Evolutionary conservation across 2,329 filamentous ascomycete species (phyloP).

Genomic region (Thyridium curvatum): DNA sequence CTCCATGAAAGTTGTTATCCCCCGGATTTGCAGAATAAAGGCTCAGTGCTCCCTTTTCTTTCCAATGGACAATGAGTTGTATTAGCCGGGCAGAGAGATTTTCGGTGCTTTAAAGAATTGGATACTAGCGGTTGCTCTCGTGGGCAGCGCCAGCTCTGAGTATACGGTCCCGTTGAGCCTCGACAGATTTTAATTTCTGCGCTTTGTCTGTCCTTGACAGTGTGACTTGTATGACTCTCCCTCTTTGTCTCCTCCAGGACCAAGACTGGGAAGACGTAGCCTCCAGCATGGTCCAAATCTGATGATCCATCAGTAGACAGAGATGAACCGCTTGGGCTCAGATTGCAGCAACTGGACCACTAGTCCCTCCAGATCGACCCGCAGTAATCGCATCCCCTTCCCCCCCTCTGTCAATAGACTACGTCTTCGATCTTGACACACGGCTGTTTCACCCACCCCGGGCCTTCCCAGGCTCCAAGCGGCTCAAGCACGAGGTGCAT

Average conservation of each 20-base stretch:
- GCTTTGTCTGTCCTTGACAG: background rate
- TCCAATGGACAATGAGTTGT: conserved; percentile 46
- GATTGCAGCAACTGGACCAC: no score
- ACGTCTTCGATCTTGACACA: no score
- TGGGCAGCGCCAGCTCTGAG: conserved; percentile 25
- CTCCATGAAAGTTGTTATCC: conserved; percentile 45
- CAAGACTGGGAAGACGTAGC: no score
- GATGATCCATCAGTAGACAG: no score
- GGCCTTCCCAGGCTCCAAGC: no score
- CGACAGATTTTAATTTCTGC: conserved; percentile 34
- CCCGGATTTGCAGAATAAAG: conserved; percentile 48
- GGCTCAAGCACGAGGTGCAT: no score
- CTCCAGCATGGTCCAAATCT: no score
- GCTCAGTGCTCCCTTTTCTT: conserved; percentile 37
- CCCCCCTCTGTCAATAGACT: no score
- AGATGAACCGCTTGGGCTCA: no score
- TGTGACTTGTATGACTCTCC: background rate
- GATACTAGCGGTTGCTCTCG: conserved; percentile 37
- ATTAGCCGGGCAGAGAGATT: conserved; percentile 51
- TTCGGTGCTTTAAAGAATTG: conserved; percentile 59
- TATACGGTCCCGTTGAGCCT: conserved; percentile 59
- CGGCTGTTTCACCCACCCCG: no score
- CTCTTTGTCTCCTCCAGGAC: background rate
- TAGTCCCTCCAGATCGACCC: no score
- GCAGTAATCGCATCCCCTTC: no score